phyloP scores from a whole-genome alignment of 2,329 filamentous ascomycete genomes.

The Trematosphaeria pertusa region DNA sequence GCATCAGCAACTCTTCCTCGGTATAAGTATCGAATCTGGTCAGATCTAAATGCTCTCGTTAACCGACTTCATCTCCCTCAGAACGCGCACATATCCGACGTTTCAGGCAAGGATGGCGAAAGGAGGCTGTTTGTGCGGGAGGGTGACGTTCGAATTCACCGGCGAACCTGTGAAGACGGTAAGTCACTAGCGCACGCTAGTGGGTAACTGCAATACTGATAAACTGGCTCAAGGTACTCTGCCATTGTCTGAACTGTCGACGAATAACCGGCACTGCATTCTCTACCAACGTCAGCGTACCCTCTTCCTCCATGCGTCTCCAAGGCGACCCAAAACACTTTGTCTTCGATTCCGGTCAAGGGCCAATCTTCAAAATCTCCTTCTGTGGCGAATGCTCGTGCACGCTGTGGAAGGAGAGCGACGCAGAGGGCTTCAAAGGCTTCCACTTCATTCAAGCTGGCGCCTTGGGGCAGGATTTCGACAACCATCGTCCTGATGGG shows the following conservation, averaged over 20 bases:
- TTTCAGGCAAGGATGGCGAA: slow-evolving; percentile 22
- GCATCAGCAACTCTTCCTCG: too few relatives aligned
- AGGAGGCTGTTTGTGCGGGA: slow-evolving; percentile 44
- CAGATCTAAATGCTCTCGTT: slow-evolving; percentile 14
- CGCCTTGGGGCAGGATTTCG: slow-evolving; percentile 13
- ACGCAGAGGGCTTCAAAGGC: slow-evolving; percentile 18
- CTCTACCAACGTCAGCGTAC: slow-evolving; percentile 21
- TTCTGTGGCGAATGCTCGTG: slow-evolving; percentile 26
- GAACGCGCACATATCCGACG: slow-evolving; percentile 1
- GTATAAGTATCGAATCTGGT: neutral
- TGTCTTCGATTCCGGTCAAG: slow-evolving; percentile 19
- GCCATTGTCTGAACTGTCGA: slow-evolving; percentile 23
- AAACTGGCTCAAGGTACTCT: slow-evolving; percentile 21
- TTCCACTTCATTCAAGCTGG: slow-evolving; percentile 18
- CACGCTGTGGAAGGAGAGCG: slow-evolving; percentile 26
- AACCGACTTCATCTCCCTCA: slow-evolving; percentile 14
- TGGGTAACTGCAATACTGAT: too few relatives aligned
- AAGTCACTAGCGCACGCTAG: too few relatives aligned
- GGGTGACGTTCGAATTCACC: slow-evolving; percentile 43
- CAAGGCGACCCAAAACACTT: slow-evolving; percentile 18
- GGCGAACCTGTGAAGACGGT: slow-evolving; percentile 33
- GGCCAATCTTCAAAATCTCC: slow-evolving; percentile 19
- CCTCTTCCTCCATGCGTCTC: slow-evolving; percentile 12
- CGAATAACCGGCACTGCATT: slow-evolving; percentile 20
- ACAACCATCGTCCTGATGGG: slow-evolving; percentile 13